Evolutionary conservation across 2,329 filamentous ascomycete genomes (phyloP).

Genomic region (Aspergillus viridinutans): DNA sequence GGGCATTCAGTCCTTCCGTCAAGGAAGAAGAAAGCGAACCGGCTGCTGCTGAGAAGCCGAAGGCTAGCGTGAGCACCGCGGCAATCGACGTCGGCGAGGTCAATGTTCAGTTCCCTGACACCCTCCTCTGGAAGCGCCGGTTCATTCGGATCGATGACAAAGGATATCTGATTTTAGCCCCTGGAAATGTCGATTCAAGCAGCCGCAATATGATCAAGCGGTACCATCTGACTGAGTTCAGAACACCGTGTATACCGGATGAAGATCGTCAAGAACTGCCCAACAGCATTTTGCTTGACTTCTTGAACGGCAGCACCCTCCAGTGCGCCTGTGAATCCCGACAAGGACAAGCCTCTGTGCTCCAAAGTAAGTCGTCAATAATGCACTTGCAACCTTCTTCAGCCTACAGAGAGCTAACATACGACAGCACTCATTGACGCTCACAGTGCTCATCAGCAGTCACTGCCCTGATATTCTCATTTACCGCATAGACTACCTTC

Average conservation of each 20-base stretch:
- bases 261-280: slow-evolving; percentile 89
- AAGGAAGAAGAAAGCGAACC: slow-evolving; percentile 34
- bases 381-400: background rate
- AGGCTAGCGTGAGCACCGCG: slow-evolving; percentile 35
- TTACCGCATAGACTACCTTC: background rate
- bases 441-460: slow-evolving; percentile 32
- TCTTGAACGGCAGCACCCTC: slow-evolving; percentile 57
- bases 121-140: slow-evolving; percentile 90
- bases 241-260: slow-evolving; percentile 73
- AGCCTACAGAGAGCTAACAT: slow-evolving; percentile 6
- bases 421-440: slow-evolving; percentile 40
- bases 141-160: slow-evolving; percentile 79
- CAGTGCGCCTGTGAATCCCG: slow-evolving; percentile 60
- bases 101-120: slow-evolving; percentile 96
- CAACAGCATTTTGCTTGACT: slow-evolving; percentile 69
- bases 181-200: slow-evolving; percentile 59
- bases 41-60: slow-evolving; percentile 23
- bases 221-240: slow-evolving; percentile 83
- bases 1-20: slow-evolving; percentile 31
- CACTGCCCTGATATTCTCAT: slow-evolving; percentile 9
- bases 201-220: slow-evolving; percentile 65
- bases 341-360: slow-evolving; percentile 49
- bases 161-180: slow-evolving; percentile 76
- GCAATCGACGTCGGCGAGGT: slow-evolving; percentile 78
- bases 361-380: slow-evolving; percentile 44